A percentile compares a stretch with the other conserved stretches of the same genome.
These are phyloP conservation scores for Beauveria asiatica DNA, from an alignment of 2,329 filamentous ascomycete genomes.

Conservation along the genomic window DNA sequence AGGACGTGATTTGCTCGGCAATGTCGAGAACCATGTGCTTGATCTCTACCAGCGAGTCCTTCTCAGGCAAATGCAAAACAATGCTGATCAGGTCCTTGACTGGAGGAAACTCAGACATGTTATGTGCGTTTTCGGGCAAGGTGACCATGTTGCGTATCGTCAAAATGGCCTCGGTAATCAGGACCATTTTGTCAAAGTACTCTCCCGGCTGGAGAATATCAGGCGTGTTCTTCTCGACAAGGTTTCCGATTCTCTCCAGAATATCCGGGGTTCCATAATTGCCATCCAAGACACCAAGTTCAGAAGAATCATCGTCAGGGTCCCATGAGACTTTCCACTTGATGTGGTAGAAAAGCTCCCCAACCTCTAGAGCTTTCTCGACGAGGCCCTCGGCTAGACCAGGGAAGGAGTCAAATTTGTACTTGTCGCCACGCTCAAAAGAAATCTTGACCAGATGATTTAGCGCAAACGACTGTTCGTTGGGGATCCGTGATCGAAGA, in stretches of 20 bases:
- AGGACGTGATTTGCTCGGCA: slow-evolving; percentile 81
- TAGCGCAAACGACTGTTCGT: slow-evolving; percentile 86
- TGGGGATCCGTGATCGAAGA: slow-evolving; percentile 66
- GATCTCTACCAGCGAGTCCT: slow-evolving; percentile 67
- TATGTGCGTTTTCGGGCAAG: slow-evolving; percentile 77
- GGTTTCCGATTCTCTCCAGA: slow-evolving; percentile 59
- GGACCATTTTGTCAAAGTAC: slow-evolving; percentile 61
- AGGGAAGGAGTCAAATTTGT: slow-evolving; percentile 86
- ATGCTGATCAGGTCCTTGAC: slow-evolving; percentile 79
- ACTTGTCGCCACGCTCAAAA: slow-evolving; percentile 89
- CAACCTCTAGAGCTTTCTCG: slow-evolving; percentile 73
- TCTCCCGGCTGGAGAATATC: slow-evolving; percentile 65
- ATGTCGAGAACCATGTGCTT: slow-evolving; percentile 90
- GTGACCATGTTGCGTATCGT: slow-evolving; percentile 96
- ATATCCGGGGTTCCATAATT: slow-evolving; percentile 42
- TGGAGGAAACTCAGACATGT: slow-evolving; percentile 65
- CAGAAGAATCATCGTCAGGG: slow-evolving; percentile 41
- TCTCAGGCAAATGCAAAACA: slow-evolving; percentile 65
- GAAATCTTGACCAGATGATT: slow-evolving; percentile 95
- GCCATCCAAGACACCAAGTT: slow-evolving; percentile 36
- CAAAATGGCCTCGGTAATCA: slow-evolving; percentile 77
- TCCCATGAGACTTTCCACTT: slow-evolving; percentile 72
- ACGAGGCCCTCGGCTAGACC: slow-evolving; percentile 81
- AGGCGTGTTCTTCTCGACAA: slow-evolving; percentile 50
- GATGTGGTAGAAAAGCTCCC: slow-evolving; percentile 71